Evolutionary conservation across 805 yeast species (phyloP).

Genomic region (Candida oleophila): DNA sequence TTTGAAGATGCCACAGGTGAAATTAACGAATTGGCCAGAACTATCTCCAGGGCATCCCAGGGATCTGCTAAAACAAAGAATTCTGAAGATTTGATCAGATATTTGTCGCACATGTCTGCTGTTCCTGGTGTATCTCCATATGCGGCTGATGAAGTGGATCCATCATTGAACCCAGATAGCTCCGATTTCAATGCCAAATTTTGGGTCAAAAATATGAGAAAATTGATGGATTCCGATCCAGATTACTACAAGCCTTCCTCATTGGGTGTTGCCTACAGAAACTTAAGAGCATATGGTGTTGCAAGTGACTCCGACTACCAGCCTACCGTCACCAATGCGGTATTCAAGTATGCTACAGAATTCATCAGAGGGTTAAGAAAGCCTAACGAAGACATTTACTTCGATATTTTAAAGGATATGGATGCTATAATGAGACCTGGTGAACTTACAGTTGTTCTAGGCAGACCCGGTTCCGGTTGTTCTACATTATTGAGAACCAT

Average conservation of each 20-base stretch:
- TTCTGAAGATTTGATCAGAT: conserved; percentile 28
- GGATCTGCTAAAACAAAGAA: conserved; percentile 11
- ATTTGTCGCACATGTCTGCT: conserved; percentile 50
- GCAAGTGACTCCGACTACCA: conserved; percentile 71
- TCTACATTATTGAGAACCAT: conserved; percentile 40
- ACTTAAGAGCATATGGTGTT: conserved; percentile 61
- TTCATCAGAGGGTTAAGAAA: conserved; percentile 15
- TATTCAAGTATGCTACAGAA: conserved; percentile 23
- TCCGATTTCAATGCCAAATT: conserved; percentile 59
- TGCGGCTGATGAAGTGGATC: conserved; percentile 21
- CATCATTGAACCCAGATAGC: conserved; percentile 57
- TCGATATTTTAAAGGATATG: conserved; percentile 34
- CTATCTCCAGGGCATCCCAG: conserved; percentile 24
- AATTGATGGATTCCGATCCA: conserved; percentile 50
- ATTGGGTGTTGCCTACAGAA: conserved; percentile 57
- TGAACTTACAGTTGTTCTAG: conserved; percentile 40
- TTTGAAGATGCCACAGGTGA: conserved; percentile 30
- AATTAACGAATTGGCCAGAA: conserved; percentile 44
- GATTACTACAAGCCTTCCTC: conserved; percentile 63
- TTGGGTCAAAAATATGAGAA: conserved; percentile 67
- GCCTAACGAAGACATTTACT: conserved; percentile 23
- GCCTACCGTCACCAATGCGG: conserved; percentile 50
- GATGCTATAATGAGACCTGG: conserved; percentile 38
- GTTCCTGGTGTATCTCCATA: conserved; percentile 50
- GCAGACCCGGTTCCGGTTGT: conserved; percentile 44